Conservation (phyloP, 768 basidiomycete genomes). For the Lactarius sp. region DNA sequence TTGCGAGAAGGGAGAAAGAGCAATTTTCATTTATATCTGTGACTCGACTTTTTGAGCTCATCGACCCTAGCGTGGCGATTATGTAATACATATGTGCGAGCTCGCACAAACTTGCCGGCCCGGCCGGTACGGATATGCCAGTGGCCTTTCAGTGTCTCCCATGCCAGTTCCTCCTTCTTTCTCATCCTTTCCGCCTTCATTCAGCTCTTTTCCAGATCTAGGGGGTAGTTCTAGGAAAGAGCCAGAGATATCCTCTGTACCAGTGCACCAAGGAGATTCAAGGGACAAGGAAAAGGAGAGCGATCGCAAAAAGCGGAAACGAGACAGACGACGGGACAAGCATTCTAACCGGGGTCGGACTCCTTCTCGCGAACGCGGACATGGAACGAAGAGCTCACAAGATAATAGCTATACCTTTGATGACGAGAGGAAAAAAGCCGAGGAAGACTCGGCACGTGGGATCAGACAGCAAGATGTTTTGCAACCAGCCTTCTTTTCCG, state of each 20-base stretch:
- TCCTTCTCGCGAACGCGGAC: constrained; percentile 30
- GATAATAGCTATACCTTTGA: constrained; percentile 23
- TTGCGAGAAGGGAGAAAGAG: background rate
- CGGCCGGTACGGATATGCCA: background rate
- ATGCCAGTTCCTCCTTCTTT: constrained; percentile 54
- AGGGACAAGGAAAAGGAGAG: constrained; percentile 29
- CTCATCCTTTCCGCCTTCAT: constrained; percentile 59
- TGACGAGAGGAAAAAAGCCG: constrained; percentile 34
- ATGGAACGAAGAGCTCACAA: constrained; percentile 1
- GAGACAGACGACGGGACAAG: constrained; percentile 12
- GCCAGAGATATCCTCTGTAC: constrained; percentile 25
- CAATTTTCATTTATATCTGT: background rate
- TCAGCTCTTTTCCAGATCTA: constrained; percentile 66
- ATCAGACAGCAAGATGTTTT: constrained; percentile 29
- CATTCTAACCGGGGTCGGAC: constrained; percentile 12
- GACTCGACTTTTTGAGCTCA: background rate
- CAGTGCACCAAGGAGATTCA: constrained; percentile 21
- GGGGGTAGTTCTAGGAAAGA: constrained; percentile 39
- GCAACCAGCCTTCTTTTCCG: constrained; percentile 50
- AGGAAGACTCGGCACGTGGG: constrained; percentile 34
- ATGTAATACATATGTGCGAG: background rate
- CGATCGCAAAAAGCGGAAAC: constrained; percentile 30
- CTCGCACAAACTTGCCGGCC: background rate
- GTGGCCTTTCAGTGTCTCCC: constrained; percentile 9
- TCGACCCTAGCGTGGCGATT: background rate